A percentile compares a stretch with the other conserved stretches of the same genome.
Conservation (phyloP, 1,139 yeast species). For the Sugiyamaella neomexicana region DNA sequence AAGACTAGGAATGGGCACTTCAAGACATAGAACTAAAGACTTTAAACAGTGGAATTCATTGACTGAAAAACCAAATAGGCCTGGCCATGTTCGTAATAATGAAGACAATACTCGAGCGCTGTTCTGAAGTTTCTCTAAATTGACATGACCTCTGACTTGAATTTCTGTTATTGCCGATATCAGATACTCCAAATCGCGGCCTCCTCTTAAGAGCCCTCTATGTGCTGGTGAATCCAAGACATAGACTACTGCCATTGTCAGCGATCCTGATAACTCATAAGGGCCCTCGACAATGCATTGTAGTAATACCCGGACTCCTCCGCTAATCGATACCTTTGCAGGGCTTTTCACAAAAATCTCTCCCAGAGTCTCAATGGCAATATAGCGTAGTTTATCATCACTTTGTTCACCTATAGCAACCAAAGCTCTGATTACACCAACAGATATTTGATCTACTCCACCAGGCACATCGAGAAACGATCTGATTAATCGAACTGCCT, state of each 20-base stretch:
- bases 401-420: slow-evolving; percentile 67
- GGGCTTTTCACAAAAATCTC: slow-evolving; percentile 69
- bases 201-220: slow-evolving; percentile 57
- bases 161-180: slow-evolving; percentile 66
- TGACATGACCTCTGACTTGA: slow-evolving; percentile 48
- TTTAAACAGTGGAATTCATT: slow-evolving; percentile 57
- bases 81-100: slow-evolving; percentile 73
- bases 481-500: slow-evolving; percentile 73
- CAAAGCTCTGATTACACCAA: slow-evolving; percentile 70
- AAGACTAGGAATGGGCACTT: slow-evolving; percentile 55
- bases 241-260: slow-evolving; percentile 57
- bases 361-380: slow-evolving; percentile 67
- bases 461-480: slow-evolving; percentile 57
- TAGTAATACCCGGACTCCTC: slow-evolving; percentile 63
- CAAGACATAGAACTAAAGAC: slow-evolving; percentile 62
- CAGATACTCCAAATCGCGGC: slow-evolving; percentile 62
- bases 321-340: slow-evolving; percentile 57
- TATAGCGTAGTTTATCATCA: slow-evolving; percentile 55
- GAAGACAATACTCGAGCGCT: slow-evolving; percentile 62
- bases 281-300: slow-evolving; percentile 64
- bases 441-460: slow-evolving; percentile 58
- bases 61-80: slow-evolving; percentile 65
- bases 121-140: slow-evolving; percentile 57
- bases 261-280: slow-evolving; percentile 54
- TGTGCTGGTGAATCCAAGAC: slow-evolving; percentile 62